Base-by-base conservation (phyloP, 2,329 filamentous ascomycete species). In the Penicillium janthinellum region DNA sequence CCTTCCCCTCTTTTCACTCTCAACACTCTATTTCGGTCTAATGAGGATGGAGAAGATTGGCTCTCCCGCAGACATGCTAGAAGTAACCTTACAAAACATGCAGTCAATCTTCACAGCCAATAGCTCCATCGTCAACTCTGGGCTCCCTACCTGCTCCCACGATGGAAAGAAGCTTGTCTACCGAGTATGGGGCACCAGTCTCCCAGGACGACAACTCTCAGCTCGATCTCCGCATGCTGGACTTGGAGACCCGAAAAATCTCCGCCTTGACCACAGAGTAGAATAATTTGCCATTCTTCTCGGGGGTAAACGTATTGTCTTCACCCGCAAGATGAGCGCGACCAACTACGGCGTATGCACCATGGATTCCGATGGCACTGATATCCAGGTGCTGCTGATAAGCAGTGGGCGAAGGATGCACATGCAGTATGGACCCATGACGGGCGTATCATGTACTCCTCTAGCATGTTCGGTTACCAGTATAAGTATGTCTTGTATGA, bases 401-500 rank as follows among this genome's bases (percentile, higher is more conserved):
- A 54, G 53, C 15, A 67, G 63, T 41, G 44, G 49, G 51, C 64
- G n/a, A 67, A 81, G 53, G 78, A 81, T 54, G 78, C 78, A 0
- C 78, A 48, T 64, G 78, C 78, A 1, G 76, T 80, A 0, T 81
- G 79, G 78, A 72, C 74, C 0, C 67, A 71, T 1, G 78, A 81
- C 66, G 77, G 77, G 7, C 70, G 71, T 5, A 80, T 81, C 38
- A 60, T 78, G 62, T 82, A 72, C 42, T 73, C 65, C 6, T 78
- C 69, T 10, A 78, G 78, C 4, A 76, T 77, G 75, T 81, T 75
- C 55, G 79, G 78, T 2, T 81, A 80, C 67, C 70, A 76, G 38
- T 74, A 77, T 44, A 79, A 81, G 69, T 70, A 72, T 11, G 70
- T 74, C 0, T 63, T 75, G 1, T 81, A 76, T 53, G 78, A 81